A percentile compares a stretch with the other conserved stretches of the same genome.
Conservation (phyloP, 164 flowering plant species). For the Annona squamosa region DNA sequence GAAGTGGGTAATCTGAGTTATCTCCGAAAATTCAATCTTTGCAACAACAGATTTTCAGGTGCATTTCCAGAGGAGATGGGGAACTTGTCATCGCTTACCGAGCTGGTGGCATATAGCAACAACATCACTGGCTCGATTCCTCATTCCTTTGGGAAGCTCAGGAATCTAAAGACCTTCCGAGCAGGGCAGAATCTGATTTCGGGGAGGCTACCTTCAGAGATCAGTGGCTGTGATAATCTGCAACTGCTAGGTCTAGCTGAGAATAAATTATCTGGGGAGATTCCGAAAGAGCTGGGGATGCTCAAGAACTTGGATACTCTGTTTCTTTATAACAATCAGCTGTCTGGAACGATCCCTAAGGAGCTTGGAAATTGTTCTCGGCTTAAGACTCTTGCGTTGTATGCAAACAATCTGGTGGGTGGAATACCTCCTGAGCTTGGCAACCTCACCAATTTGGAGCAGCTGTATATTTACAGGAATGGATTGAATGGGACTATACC, state of each 20-base stretch:
- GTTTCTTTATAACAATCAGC: constrained; percentile 57
- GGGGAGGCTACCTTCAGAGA: constrained; percentile 64
- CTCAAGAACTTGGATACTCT: constrained; percentile 49
- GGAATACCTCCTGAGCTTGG: constrained; percentile 64
- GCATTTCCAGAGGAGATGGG: constrained; percentile 69
- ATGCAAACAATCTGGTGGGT: constrained; percentile 60
- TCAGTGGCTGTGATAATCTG: constrained; percentile 54
- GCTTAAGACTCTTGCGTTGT: constrained; percentile 64
- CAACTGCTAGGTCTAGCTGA: constrained; percentile 75
- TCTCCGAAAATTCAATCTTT: constrained; percentile 39
- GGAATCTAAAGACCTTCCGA: constrained; percentile 53
- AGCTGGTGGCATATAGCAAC: constrained; percentile 71
- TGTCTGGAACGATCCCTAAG: constrained; percentile 65
- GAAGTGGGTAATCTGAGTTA: constrained; percentile 28
- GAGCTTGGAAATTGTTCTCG: constrained; percentile 70
- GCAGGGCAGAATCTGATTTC: constrained; percentile 81
- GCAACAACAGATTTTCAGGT: constrained; percentile 70
- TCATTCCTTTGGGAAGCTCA: constrained; percentile 64
- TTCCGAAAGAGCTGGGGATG: constrained; percentile 74
- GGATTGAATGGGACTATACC: constrained; percentile 78
- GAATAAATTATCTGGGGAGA: constrained; percentile 48
- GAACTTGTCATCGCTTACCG: constrained; percentile 42
- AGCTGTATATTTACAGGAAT: constrained; percentile 73
- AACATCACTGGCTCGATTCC: constrained; percentile 71
- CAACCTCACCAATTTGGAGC: constrained; percentile 42